Conservation (phyloP, 2,329 filamentous ascomycete species). For the Ceratocystis destructans region DNA sequence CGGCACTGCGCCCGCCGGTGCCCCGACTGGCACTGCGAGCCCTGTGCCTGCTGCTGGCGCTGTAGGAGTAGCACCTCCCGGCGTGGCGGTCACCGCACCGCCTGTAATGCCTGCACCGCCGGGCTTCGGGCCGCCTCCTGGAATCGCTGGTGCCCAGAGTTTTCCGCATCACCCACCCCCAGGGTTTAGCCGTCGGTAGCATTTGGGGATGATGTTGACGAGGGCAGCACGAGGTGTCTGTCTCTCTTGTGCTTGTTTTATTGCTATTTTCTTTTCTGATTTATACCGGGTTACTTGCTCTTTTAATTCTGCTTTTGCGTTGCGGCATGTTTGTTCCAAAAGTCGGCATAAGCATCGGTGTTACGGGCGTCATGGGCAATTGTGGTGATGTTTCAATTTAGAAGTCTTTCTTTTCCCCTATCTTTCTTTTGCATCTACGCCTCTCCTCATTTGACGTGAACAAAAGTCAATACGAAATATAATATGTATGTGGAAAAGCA, state of each 20-base stretch:
- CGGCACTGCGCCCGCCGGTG: not conserved
- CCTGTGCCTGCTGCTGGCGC: not conserved
- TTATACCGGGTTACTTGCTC: not conserved
- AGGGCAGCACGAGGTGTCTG: too few species aligned
- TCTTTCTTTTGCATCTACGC: not conserved
- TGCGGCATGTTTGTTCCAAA: not conserved
- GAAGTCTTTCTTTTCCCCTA: not conserved
- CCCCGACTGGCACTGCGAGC: conserved; percentile 24
- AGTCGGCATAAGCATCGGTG: conserved; percentile 7
- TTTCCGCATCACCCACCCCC: conserved; percentile 24
- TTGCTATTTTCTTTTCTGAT: not conserved
- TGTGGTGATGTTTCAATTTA: not conserved
- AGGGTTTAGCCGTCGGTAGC: conserved; percentile 25
- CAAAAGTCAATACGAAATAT: not conserved
- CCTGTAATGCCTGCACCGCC: conserved; percentile 23
- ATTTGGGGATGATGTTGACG: not conserved
- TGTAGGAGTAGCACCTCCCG: not conserved
- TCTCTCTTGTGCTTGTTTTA: too few species aligned
- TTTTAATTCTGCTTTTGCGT: not conserved
- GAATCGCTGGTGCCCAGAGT: conserved; percentile 35
- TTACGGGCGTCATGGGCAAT: conserved; percentile 4
- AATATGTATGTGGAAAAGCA: not conserved
- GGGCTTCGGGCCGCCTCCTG: conserved; percentile 30
- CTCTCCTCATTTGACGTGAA: not conserved
- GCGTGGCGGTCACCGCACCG: conserved; percentile 20